Percentiles rank a stretch among this genome's conserved stretches.
These are phyloP conservation scores for Diaporthe ilicicola DNA, from an alignment of 2,329 filamentous ascomycete species.

Conservation along the genomic window DNA sequence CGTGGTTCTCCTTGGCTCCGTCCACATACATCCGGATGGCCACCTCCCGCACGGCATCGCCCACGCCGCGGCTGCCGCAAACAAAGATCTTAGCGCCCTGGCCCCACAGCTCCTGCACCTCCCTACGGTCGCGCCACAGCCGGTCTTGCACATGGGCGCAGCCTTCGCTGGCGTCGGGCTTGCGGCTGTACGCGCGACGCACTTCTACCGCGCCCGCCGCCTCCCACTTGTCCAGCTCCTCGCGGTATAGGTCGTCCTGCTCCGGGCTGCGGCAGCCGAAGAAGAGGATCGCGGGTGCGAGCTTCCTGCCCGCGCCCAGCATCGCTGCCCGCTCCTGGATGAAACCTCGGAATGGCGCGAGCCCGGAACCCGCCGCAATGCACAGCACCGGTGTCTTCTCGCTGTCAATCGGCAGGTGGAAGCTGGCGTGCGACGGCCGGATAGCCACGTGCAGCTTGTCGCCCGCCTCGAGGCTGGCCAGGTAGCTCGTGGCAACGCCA, in stretches of 20 bases:
- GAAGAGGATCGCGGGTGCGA: conserved; percentile 72
- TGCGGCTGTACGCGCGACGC: conserved; percentile 65
- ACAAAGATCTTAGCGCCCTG: conserved; percentile 63
- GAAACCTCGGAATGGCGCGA: conserved; percentile 71
- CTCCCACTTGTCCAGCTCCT: conserved; percentile 68
- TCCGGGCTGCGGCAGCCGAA: conserved; percentile 67
- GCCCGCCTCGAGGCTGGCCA: conserved; percentile 55
- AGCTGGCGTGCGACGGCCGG: conserved; percentile 51
- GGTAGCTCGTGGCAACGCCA: conserved; percentile 68
- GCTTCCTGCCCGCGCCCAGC: conserved; percentile 53
- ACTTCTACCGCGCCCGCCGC: conserved; percentile 67
- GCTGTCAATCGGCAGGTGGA: conserved; percentile 57
- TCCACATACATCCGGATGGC: conserved; percentile 47
- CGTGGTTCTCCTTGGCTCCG: conserved; percentile 40
- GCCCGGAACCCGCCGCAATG: conserved; percentile 61
- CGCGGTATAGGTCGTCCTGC: conserved; percentile 67
- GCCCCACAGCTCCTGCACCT: conserved; percentile 46
- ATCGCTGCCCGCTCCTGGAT: conserved; percentile 66
- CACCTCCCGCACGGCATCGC: conserved; percentile 49
- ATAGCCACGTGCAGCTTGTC: conserved; percentile 60
- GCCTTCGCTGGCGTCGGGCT: conserved; percentile 51
- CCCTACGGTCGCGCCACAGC: conserved; percentile 53
- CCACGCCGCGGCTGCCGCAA: conserved; percentile 62
- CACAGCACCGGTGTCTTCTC: conserved; percentile 59
- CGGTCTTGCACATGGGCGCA: conserved; percentile 54